These are phyloP conservation scores for Kodamaea kakaduensis DNA, from an alignment of 805 yeast species.

Conservation along the genomic window DNA sequence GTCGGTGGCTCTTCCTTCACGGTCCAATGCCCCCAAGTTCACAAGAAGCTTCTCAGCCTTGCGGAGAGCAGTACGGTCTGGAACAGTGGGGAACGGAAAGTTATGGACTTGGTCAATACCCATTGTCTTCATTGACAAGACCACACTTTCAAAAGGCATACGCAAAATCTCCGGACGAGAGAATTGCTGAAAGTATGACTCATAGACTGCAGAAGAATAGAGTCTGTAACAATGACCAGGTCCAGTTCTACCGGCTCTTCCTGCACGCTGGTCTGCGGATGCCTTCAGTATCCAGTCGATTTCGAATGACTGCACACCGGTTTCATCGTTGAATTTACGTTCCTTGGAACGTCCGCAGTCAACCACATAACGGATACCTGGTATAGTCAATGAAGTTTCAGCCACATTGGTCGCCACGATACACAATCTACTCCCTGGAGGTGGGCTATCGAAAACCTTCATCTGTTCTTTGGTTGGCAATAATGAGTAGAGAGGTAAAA, in stretches of 20 bases:
- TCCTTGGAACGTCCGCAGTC: slow-evolving; percentile 95
- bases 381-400: slow-evolving; percentile 94
- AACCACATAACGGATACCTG: slow-evolving; percentile 89
- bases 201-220: slow-evolving; percentile 90
- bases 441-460: slow-evolving; percentile 85
- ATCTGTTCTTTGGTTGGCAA: slow-evolving; percentile 94
- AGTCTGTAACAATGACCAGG: slow-evolving; percentile 96
- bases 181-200: slow-evolving; percentile 78
- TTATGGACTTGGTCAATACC: slow-evolving; percentile 86
- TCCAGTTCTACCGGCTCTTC: slow-evolving; percentile 98
- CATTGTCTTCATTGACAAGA: slow-evolving; percentile 93
- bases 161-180: slow-evolving; percentile 85
- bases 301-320: slow-evolving; percentile 90
- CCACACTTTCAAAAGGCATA: slow-evolving; percentile 97
- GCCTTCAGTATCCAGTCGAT: slow-evolving; percentile 93
- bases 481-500: slow-evolving; percentile 86
- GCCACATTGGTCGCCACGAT: slow-evolving; percentile 97
- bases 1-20: slow-evolving; percentile 57
- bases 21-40: slow-evolving; percentile 73
- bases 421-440: slow-evolving; percentile 80
- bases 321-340: slow-evolving; percentile 71
- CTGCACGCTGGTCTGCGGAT: slow-evolving; percentile 90
- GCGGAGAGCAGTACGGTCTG: slow-evolving; percentile 55
- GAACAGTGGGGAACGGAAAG: slow-evolving; percentile 96
- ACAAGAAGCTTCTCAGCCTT: slow-evolving; percentile 67